phyloP scores from a whole-genome alignment of 2,329 filamentous ascomycete species.

The Aaosphaeria arxii region DNA sequence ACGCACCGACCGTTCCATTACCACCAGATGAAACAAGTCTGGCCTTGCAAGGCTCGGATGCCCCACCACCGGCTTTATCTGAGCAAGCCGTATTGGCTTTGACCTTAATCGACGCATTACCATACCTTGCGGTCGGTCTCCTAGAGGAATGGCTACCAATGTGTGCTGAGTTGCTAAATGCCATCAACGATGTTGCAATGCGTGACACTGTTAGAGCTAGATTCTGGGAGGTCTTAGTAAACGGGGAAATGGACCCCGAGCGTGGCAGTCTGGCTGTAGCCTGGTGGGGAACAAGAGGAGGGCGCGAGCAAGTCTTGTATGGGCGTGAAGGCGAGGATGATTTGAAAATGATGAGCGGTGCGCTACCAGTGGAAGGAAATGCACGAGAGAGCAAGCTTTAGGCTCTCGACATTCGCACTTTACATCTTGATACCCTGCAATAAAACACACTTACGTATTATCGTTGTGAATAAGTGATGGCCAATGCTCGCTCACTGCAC shows the following conservation, averaged over 20 bases:
- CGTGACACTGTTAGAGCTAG: slow-evolving; percentile 64
- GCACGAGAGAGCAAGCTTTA: slow-evolving; percentile 49
- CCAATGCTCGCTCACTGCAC: too few relatives aligned
- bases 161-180: slow-evolving; percentile 64
- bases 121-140: slow-evolving; percentile 65
- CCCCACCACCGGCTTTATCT: slow-evolving; percentile 51
- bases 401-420: not conserved
- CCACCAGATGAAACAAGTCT: slow-evolving; percentile 39
- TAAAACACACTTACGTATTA: too few relatives aligned
- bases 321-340: slow-evolving; percentile 51
- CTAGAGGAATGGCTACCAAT: slow-evolving; percentile 80
- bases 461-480: too few relatives aligned
- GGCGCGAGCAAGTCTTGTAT: slow-evolving; percentile 55
- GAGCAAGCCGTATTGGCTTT: slow-evolving; percentile 76
- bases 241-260: slow-evolving; percentile 86
- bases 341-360: slow-evolving; percentile 55
- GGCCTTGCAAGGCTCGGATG: slow-evolving; percentile 32
- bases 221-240: slow-evolving; percentile 76
- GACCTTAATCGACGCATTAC: slow-evolving; percentile 75
- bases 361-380: slow-evolving; percentile 35
- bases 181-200: slow-evolving; percentile 60
- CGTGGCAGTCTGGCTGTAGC: slow-evolving; percentile 73
- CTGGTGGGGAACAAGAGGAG: slow-evolving; percentile 76
- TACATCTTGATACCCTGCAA: too few relatives aligned
- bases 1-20: slow-evolving; percentile 48